Base-by-base conservation (phyloP, 2,329 filamentous ascomycete genomes). In the Sporothrix protearum region DNA sequence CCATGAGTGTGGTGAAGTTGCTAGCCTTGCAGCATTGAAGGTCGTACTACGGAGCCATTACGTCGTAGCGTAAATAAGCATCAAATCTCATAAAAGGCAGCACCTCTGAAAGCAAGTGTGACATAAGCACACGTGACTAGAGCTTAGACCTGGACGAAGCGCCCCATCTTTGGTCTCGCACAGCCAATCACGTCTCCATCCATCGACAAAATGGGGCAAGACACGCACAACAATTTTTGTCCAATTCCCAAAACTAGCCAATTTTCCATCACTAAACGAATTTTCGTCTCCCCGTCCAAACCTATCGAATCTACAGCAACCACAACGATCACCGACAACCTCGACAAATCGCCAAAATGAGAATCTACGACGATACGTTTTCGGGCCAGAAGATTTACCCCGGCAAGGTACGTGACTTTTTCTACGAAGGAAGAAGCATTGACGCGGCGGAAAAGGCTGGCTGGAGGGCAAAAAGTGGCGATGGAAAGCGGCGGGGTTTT, bases 321-420 rank as follows among this genome's bases (percentile, higher is more conserved):
- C 28, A 66, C 59, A 79, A 82, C 80, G 36, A 70, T 45, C 78
- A 69, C 55, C 66, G 66, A 72, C 22, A 45, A 59, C 22, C 51
- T 53, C 59, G 28, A 81, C 78, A 79, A 68, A 68, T 72, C 69
- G 80, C 78, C 81, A 88, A 83, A 81, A 89, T 89, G 87, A 86
- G 87, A 83, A 88, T 86, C 81, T 89, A 89, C 87, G 87, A 89
- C 83, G 87, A 89, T 82, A 81, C 83, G 77, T 89, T 89, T 84
- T 89, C 87, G 81, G 87, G 87, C 81, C 84, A 86, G 85, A 88
- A 85, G 84, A 89, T 89, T 78, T 89, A 88, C 86, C 87, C 87
- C 82, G 87, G 87, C 81, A 89, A 89, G 87, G 87, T 89, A 87
- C 83, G 85, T 73, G 70, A 67, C 59, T 57, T 47, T 9, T 57